phyloP scores from a whole-genome alignment of 2,329 filamentous ascomycete genomes.

The Aspergillus tubingensis region DNA sequence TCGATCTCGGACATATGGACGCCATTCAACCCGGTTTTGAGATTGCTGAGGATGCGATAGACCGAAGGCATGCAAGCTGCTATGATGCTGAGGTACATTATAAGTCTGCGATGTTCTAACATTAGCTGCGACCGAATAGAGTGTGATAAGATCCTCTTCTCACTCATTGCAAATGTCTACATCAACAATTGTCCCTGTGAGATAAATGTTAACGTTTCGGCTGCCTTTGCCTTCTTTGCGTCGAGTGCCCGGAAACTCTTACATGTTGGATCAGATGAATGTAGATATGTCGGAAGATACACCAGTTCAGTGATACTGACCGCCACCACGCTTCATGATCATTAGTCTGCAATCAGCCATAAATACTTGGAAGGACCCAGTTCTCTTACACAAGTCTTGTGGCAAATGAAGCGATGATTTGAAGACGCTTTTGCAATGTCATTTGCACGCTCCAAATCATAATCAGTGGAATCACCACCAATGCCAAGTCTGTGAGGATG shows the following conservation, averaged over 20 bases:
- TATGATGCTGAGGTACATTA: slow-evolving; percentile 20
- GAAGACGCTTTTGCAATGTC: slow-evolving; percentile 4
- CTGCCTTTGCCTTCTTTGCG: background rate
- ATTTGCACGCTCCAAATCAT: slow-evolving; percentile 21
- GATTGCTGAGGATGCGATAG: slow-evolving; percentile 14
- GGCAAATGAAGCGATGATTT: slow-evolving; percentile 4
- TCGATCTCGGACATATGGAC: background rate
- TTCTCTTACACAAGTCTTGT: slow-evolving; percentile 3
- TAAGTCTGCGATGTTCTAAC: slow-evolving; percentile 2
- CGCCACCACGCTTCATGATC: background rate
- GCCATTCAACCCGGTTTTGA: slow-evolving; percentile 1
- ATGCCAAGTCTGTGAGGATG: slow-evolving; percentile 7
- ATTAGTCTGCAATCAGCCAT: background rate
- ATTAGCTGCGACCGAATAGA: background rate
- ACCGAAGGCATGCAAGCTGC: slow-evolving; percentile 19
- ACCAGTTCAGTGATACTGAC: background rate
- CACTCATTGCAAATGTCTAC: slow-evolving; percentile 18
- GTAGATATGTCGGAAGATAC: slow-evolving; percentile 10
- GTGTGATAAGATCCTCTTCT: background rate
- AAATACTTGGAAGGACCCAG: no score
- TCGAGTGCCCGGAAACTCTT: background rate
- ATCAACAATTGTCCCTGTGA: slow-evolving; percentile 14
- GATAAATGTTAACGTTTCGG: background rate
- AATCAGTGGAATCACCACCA: slow-evolving; percentile 9
- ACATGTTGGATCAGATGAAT: slow-evolving; percentile 18